Evolutionary conservation across 306 rosid species (phyloP).

Genomic region (Prunus salicina): DNA sequence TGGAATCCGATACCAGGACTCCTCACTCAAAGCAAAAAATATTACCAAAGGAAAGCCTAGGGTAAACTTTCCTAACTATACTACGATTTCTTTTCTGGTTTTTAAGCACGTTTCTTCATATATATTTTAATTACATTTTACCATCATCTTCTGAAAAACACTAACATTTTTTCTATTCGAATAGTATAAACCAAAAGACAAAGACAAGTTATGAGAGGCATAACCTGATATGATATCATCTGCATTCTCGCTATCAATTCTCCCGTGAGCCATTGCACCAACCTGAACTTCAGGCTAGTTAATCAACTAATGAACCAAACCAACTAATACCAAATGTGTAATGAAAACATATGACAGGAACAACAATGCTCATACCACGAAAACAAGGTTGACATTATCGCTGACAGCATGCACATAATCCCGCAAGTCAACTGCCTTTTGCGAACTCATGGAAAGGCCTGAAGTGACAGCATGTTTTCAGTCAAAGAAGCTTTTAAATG

Average conservation of each 20-base stretch:
- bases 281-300: neutral
- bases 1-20: neutral
- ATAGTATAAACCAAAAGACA: neutral
- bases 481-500: neutral
- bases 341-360: neutral
- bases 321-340: neutral
- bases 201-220: neutral
- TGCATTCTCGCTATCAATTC: neutral
- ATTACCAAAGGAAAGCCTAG: neutral
- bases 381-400: conserved; percentile 4
- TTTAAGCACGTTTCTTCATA: no score
- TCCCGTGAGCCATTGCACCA: neutral
- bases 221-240: neutral
- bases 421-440: neutral
- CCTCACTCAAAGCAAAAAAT: neutral
- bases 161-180: no score
- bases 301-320: neutral
- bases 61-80: no score
- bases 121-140: no score
- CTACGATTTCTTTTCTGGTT: no score
- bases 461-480: neutral
- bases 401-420: neutral
- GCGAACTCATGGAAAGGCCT: conserved; percentile 17
- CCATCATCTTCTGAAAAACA: no score
- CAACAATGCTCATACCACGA: neutral